Evolutionary conservation across 371 early-diverging fungal species (phyloP), one percentile per base, ranked within the genome.

Genomic region (Mucor plumbeus): DNA sequence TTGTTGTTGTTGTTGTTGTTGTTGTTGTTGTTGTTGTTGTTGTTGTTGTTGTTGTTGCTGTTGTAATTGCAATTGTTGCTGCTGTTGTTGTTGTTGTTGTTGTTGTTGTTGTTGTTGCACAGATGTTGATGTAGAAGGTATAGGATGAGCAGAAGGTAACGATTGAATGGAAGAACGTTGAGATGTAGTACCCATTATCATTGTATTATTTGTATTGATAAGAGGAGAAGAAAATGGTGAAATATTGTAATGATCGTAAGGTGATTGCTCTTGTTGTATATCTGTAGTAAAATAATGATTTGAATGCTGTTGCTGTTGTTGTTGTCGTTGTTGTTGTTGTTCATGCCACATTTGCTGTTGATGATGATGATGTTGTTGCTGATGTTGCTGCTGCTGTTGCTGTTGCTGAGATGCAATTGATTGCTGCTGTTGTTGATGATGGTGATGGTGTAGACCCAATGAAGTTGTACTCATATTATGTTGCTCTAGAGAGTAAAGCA

Each of bases 111-210:
- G 38, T 8, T 62, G 48, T 11, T 39, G 34, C 15, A 19, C 10
- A 26, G 64, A 64, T n/a, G 61, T 34, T 1, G 61, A 11, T 47
- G 47, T 43, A 35, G 69, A 63, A 35, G 59, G 53, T 41, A 68
- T 53, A 35, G 53, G 59, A n/a, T 58, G 69, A 58, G 53, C 44
- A 7, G 59, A 43, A 10, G 63, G 50, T 53, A 64, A 26, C 5
- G 63, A 48, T 48, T 47, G 68, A 31, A 53, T 15, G 3, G 48
- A 40, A 9, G 50, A 58, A 14, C 48, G 68, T 19, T 68, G 68
- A 15, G 68, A 56, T 57, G 48, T 10, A 26, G 34, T 53, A 40
- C 43, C 56, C 33, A 63, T 55, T 10, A 54, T n/a, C 33, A 35
- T 10, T 40, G 26, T 61, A 33, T 21, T 48, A 15, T 8, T 59